Evolutionary conservation across 768 basidiomycete species (phyloP).

Genomic region (Mrakia blollopis): DNA sequence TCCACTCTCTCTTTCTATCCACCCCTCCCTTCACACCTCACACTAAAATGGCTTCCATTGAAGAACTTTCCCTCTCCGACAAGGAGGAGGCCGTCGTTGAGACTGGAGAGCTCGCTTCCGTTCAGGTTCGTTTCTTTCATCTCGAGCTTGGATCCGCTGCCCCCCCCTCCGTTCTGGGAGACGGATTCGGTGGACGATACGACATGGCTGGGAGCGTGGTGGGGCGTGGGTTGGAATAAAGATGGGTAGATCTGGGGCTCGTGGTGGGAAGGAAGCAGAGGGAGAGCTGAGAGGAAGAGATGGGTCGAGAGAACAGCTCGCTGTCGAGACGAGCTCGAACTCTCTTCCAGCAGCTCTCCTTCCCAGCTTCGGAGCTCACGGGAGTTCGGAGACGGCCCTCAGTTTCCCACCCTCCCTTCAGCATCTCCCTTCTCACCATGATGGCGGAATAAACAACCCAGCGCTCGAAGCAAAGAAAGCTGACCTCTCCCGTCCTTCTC

Average conservation of each 20-base stretch:
- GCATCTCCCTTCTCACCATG: too few relatives aligned
- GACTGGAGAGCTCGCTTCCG: conserved; percentile 13
- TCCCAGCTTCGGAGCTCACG: too few relatives aligned
- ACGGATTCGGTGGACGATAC: too few relatives aligned
- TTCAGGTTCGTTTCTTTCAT: conserved; percentile 16
- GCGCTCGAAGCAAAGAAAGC: background rate
- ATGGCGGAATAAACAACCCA: background rate
- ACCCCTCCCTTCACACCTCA: background rate
- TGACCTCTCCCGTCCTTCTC: background rate
- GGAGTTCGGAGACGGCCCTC: too few relatives aligned
- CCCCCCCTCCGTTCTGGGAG: background rate
- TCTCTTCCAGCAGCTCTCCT: too few relatives aligned
- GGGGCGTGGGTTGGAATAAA: background rate
- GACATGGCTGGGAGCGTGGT: background rate
- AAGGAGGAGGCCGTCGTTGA: conserved; percentile 28
- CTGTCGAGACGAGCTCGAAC: too few relatives aligned
- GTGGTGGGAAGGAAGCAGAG: background rate
- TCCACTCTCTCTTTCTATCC: background rate
- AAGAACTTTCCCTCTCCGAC: conserved; percentile 31
- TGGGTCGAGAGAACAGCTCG: background rate
- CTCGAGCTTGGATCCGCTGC: background rate
- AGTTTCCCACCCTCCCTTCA: too few relatives aligned
- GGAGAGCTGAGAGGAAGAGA: conserved; percentile 4
- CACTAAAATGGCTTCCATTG: conserved; percentile 30
- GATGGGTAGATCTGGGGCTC: too few relatives aligned